phyloP scores from a whole-genome alignment of 192 early-diverging fungal species.

The Coemansia sp. region DNA sequence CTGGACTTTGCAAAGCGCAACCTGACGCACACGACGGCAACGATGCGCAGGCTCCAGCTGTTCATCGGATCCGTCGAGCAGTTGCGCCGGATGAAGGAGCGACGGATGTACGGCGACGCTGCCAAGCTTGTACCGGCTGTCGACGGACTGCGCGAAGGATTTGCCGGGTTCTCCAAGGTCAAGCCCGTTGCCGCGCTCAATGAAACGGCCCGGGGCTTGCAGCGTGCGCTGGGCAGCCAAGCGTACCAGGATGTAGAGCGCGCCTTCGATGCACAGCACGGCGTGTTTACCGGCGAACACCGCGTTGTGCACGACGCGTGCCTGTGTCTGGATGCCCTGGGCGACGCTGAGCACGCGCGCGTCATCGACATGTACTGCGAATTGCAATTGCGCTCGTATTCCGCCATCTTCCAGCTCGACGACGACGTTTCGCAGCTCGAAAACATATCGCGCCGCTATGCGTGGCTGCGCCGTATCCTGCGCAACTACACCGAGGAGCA shows the following conservation, averaged over 20 bases:
- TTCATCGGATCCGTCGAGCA: constrained; percentile 76
- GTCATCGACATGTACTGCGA: constrained; percentile 74
- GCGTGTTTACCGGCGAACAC: constrained; percentile 55
- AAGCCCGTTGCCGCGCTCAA: constrained; percentile 72
- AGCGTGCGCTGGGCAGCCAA: constrained; percentile 62
- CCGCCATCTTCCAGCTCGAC: constrained; percentile 69
- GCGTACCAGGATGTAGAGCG: constrained; percentile 75
- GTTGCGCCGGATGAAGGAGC: constrained; percentile 62
- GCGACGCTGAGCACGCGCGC: constrained; percentile 60
- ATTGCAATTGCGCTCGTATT: constrained; percentile 79
- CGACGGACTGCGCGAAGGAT: constrained; percentile 72
- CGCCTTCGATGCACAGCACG: constrained; percentile 65
- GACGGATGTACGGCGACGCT: constrained; percentile 76
- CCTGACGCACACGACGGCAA: constrained; percentile 75
- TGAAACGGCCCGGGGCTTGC: constrained; percentile 61
- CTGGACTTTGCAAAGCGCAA: constrained; percentile 95
- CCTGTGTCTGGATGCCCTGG: constrained; percentile 70
- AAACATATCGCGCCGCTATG: constrained; percentile 83
- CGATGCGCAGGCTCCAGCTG: constrained; percentile 86
- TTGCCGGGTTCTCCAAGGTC: constrained; percentile 72
- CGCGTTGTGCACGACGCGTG: constrained; percentile 72
- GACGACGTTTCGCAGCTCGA: constrained; percentile 82
- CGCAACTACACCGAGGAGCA: constrained; percentile 91
- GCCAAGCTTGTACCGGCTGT: constrained; percentile 81
- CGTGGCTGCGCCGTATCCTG: constrained; percentile 88